phyloP scores from a whole-genome alignment of 2,329 filamentous ascomycete species.

The Aspergillus sp. region DNA sequence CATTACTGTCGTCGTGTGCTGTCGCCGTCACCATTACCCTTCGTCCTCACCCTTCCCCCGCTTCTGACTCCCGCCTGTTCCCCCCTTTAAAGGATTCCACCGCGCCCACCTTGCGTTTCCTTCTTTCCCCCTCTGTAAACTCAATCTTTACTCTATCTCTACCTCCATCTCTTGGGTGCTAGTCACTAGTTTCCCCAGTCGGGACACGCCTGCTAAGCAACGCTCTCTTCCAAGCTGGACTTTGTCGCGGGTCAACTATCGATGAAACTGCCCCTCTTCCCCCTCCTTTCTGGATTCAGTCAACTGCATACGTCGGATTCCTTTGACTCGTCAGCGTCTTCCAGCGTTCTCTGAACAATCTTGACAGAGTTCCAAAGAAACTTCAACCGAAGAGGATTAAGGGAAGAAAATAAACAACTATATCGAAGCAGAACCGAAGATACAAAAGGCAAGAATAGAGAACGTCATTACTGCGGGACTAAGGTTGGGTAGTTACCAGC shows the following conservation, averaged over 20 bases:
- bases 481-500: conserved; percentile 17
- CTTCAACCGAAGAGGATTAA: not conserved
- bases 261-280: not conserved
- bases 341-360: not conserved
- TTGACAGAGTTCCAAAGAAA: not conserved
- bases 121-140: not conserved
- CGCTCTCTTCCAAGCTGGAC: not conserved
- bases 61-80: not conserved
- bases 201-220: not conserved
- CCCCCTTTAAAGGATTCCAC: not conserved
- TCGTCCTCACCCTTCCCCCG: not conserved
- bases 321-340: not conserved
- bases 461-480: conserved; percentile 17
- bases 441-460: conserved; percentile 5
- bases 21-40: not conserved
- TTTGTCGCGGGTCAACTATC: no score
- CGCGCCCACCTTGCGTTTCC: not conserved
- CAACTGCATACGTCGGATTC: not conserved
- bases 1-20: not conserved
- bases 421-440: not conserved
- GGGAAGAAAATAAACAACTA: not conserved
- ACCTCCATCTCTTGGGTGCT: not conserved
- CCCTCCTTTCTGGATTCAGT: not conserved
- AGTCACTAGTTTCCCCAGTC: not conserved
- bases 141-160: not conserved